Evolutionary conservation across 106 monocot species (phyloP).

Genomic region (Acorus calamus): DNA sequence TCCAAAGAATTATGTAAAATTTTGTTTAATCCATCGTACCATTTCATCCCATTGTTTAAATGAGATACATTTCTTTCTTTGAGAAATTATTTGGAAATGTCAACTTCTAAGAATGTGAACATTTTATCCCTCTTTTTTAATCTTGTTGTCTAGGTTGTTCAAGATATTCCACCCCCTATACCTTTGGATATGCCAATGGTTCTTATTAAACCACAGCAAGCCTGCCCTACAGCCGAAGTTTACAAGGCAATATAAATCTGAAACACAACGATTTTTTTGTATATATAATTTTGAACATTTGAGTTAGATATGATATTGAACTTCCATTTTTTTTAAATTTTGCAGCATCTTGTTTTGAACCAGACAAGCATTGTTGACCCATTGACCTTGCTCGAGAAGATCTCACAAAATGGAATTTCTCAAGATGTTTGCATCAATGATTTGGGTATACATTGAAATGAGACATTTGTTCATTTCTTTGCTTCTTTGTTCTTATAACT

Average conservation of each 20-base stretch:
- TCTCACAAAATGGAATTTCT: slow-evolving; percentile 67
- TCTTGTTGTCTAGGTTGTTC: slow-evolving; percentile 47
- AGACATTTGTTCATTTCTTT: neutral
- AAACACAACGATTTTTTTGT: neutral
- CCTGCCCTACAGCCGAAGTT: slow-evolving; percentile 91
- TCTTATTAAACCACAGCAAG: slow-evolving; percentile 92
- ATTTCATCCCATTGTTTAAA: too few relatives aligned
- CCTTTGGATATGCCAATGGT: slow-evolving; percentile 73
- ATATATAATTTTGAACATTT: neutral
- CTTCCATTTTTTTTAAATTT: neutral
- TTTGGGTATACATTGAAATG: slow-evolving; percentile 43
- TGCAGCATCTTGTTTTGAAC: slow-evolving; percentile 68
- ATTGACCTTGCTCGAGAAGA: slow-evolving; percentile 45
- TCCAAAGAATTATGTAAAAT: too few relatives aligned
- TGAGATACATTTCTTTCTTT: too few relatives aligned
- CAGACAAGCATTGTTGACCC: slow-evolving; percentile 72
- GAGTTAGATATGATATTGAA: neutral
- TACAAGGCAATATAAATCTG: slow-evolving; percentile 53
- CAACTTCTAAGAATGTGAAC: too few relatives aligned
- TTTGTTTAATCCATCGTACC: too few relatives aligned
- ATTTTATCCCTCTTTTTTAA: too few relatives aligned
- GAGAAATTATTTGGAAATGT: too few relatives aligned
- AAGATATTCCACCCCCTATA: slow-evolving; percentile 57
- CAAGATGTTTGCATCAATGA: slow-evolving; percentile 95
- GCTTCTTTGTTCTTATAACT: neutral